These are phyloP conservation scores for Puccinellia tenuiflora DNA, from an alignment of 176 grass and related monocot genomes.

Conservation along the genomic window DNA sequence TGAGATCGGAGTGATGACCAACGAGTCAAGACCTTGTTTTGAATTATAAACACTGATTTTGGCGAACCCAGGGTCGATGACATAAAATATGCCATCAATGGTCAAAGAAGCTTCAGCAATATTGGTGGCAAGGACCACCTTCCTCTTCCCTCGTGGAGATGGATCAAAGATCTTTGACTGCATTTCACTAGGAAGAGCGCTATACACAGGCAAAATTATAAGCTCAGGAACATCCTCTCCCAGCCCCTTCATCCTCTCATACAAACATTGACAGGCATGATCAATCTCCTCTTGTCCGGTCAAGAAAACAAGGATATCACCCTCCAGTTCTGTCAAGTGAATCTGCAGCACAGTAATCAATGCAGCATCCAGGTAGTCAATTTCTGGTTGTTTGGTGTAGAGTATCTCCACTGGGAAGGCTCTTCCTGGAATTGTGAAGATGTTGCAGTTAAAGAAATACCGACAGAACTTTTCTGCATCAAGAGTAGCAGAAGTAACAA, in stretches of 20 bases:
- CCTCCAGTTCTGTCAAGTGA: slow-evolving; percentile 89
- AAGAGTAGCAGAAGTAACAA: slow-evolving; percentile 94
- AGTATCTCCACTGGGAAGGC: slow-evolving; percentile 96
- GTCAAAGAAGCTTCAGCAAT: slow-evolving; percentile 97
- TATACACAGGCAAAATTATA: slow-evolving; percentile 93
- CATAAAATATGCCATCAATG: slow-evolving; percentile 94
- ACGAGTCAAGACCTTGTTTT: slow-evolving; percentile 83
- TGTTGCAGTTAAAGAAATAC: slow-evolving; percentile 95
- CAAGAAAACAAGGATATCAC: slow-evolving; percentile 81
- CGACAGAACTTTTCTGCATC: slow-evolving; percentile 97
- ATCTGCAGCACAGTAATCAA: slow-evolving; percentile 90
- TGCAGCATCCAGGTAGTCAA: slow-evolving; percentile 89
- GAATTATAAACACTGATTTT: slow-evolving; percentile 95
- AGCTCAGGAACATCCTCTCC: slow-evolving; percentile 89
- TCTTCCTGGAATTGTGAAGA: slow-evolving; percentile 96
- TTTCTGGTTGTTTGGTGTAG: slow-evolving; percentile 85
- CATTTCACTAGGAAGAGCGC: slow-evolving; percentile 96
- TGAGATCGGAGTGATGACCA: slow-evolving; percentile 93
- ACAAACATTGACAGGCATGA: slow-evolving; percentile 82
- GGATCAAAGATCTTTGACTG: slow-evolving; percentile 95
- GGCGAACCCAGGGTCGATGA: slow-evolving; percentile 91
- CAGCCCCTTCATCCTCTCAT: slow-evolving; percentile 92
- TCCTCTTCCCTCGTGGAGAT: slow-evolving; percentile 88
- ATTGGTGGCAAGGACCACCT: slow-evolving; percentile 92
- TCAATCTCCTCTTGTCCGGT: slow-evolving; percentile 98